Conservation (phyloP, 1,139 yeast genomes). For the Trichomonascaceae sp. region DNA sequence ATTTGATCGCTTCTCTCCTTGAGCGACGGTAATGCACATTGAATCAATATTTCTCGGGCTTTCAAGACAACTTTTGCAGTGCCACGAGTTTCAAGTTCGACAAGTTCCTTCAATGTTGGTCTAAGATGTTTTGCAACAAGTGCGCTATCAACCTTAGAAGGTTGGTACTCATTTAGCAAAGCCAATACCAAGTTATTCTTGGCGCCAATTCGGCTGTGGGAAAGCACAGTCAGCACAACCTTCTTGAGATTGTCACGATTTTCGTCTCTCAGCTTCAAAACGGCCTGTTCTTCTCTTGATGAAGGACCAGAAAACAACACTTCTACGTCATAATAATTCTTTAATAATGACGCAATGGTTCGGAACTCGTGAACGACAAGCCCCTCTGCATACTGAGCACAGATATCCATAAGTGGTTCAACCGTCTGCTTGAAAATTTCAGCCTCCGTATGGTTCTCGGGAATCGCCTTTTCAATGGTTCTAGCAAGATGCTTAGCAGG, state of each 20-base stretch:
- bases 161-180: constrained; percentile 66
- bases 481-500: constrained; percentile 81
- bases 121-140: constrained; percentile 65
- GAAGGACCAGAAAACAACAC: constrained; percentile 67
- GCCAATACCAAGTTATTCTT: constrained; percentile 87
- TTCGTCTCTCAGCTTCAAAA: constrained; percentile 80
- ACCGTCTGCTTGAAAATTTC: constrained; percentile 48
- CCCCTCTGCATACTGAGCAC: constrained; percentile 67
- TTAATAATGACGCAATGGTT: constrained; percentile 63
- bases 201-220: constrained; percentile 90
- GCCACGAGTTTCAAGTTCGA: constrained; percentile 81
- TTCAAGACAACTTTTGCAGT: constrained; percentile 93
- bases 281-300: constrained; percentile 72
- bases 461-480: constrained; percentile 49
- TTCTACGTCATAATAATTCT: constrained; percentile 73
- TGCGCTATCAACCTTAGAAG: constrained; percentile 52
- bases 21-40: constrained; percentile 92
- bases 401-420: constrained; percentile 68
- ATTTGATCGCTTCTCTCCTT: constrained; percentile 95
- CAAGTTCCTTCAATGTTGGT: constrained; percentile 66
- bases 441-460: constrained; percentile 42
- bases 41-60: constrained; percentile 93
- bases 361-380: constrained; percentile 75
- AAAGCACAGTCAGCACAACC: constrained; percentile 68
- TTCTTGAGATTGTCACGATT: constrained; percentile 67